Base-by-base conservation (phyloP, 306 rosid species). In the Fragaria iinumae region DNA sequence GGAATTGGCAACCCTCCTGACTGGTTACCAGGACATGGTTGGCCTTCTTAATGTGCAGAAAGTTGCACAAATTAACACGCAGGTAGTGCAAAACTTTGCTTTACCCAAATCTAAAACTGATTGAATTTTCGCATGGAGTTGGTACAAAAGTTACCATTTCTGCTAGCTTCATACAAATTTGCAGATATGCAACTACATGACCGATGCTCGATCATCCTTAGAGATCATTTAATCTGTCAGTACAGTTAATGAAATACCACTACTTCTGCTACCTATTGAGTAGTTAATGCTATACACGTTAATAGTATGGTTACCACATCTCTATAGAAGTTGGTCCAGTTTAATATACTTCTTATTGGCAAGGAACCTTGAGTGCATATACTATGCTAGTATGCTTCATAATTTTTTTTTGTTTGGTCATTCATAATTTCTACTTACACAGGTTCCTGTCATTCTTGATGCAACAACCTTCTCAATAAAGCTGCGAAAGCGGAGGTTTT, bases 1-100 rank as follows among this genome's bases (percentile, higher is more conserved):
- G 87, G 96, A 95, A 83, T 77, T 95, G 76, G 88, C 88, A 48
- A 90, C 84, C 20, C 96, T 95, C 77, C 98, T 95, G 75, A 95
- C 96, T 27, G 98, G 96, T 74, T 95, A 92, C 85, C 89, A 95
- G 71, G 97, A 94, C 77, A 94, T 94, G 97, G 86, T 90, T 79
- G 98, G 98, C 71, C 89, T 91, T 73, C 83, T 94, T 64, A 91
- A 81, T 78, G 84, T 91, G 53, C 96, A 89, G 71, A 91, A 89
- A 88, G 94, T 90, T 64, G 96, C 96, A 13, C 85, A 83, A 57
- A 77, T 90, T 67, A 93, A 90, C 76, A 91, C 97, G 6, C 98
- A 93, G 98, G 98, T 90, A 77, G 5, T 29, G 72, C 13, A 75
- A 47, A 66, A 66, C 41, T 69, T 25, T 74, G 55, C 50, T 78